Evolutionary conservation across 2,329 filamentous ascomycete species (phyloP).

Genomic region (Cladosporium sp.): DNA sequence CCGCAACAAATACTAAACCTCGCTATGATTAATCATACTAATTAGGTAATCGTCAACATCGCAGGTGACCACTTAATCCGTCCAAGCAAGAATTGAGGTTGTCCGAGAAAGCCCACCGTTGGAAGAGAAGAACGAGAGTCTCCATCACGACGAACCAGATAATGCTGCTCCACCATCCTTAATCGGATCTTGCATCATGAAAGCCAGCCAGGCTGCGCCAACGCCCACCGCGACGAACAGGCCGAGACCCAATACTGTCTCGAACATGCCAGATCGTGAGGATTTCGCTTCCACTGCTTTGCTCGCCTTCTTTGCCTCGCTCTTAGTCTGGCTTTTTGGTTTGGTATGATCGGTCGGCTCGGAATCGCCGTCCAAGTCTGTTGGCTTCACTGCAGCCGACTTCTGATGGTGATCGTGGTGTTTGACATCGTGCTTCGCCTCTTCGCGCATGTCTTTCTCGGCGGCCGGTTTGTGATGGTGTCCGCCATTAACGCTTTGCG

Average conservation of each 20-base stretch:
- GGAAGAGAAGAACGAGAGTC: background rate
- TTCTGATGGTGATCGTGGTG: background rate
- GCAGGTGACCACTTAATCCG: background rate
- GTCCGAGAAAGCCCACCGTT: background rate
- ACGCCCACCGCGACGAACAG: constrained; percentile 6
- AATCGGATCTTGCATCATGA: constrained; percentile 11
- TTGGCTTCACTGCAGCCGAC: background rate
- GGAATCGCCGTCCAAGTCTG: background rate
- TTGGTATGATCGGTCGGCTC: background rate
- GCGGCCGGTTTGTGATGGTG: constrained; percentile 5
- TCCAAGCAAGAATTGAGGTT: background rate
- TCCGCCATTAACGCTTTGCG: background rate
- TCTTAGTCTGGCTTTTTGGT: background rate
- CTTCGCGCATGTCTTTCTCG: constrained; percentile 13
- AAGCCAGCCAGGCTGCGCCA: constrained; percentile 9
- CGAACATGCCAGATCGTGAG: background rate
- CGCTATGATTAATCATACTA: background rate
- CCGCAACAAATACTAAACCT: background rate
- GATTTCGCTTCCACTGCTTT: background rate
- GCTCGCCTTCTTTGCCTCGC: background rate
- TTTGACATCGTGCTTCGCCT: constrained; percentile 7
- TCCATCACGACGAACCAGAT: background rate
- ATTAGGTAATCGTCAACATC: background rate
- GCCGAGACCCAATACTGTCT: background rate
- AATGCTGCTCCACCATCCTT: constrained; percentile 12